Evolutionary conservation across 2,329 filamentous ascomycete genomes (phyloP).

Genomic region (Fusarium concolor): DNA sequence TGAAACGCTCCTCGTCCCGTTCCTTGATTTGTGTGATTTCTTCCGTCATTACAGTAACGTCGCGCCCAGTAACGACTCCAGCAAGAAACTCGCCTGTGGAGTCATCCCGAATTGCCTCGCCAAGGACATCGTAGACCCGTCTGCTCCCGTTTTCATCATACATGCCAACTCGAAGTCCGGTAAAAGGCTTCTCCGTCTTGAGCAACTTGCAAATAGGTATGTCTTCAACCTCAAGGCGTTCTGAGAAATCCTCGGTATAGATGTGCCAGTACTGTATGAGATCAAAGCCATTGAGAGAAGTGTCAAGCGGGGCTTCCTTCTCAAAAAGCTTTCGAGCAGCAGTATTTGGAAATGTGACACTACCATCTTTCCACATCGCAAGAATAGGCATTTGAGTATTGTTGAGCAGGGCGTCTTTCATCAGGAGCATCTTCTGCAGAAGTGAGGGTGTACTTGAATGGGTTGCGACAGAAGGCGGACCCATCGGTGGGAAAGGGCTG

Average conservation of each 20-base stretch:
- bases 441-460: conserved; percentile 71
- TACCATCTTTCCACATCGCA: conserved; percentile 84
- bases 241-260: conserved; percentile 75
- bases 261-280: conserved; percentile 70
- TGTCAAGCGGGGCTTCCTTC: conserved; percentile 55
- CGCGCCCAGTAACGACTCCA: conserved; percentile 76
- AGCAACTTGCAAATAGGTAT: conserved; percentile 75
- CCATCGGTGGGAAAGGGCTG: conserved; percentile 73
- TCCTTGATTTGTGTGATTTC: conserved; percentile 77
- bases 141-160: conserved; percentile 63
- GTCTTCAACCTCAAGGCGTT: conserved; percentile 66
- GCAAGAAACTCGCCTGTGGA: conserved; percentile 78
- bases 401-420: conserved; percentile 83
- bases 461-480: conserved; percentile 68
- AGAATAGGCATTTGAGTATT: conserved; percentile 80
- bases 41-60: conserved; percentile 76
- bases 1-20: conserved; percentile 79
- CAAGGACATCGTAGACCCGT: conserved; percentile 72
- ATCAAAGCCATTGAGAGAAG: conserved; percentile 62
- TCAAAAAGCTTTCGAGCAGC: conserved; percentile 68
- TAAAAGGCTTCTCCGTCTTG: conserved; percentile 69
- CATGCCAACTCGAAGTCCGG: conserved; percentile 71
- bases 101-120: conserved; percentile 75
- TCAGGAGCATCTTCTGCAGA: conserved; percentile 76
- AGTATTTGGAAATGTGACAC: conserved; percentile 78